A percentile compares a stretch with the other conserved stretches of the same genome.
Evolutionary conservation across 1,284 basidiomycete species (phyloP).

Genomic region (Moesziomyces sp.): DNA sequence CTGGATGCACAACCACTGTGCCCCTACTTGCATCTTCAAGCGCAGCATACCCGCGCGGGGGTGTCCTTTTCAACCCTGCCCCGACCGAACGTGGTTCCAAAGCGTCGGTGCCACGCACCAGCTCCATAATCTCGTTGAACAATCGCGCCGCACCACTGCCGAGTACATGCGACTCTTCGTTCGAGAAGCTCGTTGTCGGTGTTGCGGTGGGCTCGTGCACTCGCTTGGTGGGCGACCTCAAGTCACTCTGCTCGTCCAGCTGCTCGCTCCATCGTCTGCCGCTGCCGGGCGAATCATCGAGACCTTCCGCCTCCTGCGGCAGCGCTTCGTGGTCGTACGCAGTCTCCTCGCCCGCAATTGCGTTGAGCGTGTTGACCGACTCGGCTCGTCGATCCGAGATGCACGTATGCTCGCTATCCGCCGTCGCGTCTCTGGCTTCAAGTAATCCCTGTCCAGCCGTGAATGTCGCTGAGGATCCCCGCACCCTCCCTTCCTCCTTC

Average conservation of each 20-base stretch:
- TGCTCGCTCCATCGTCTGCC: constrained; percentile 2
- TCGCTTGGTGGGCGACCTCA: constrained; percentile 29
- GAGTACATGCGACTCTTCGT: constrained; percentile 6
- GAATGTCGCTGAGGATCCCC: background rate
- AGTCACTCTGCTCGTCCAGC: constrained; percentile 4
- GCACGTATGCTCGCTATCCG: constrained; percentile 20
- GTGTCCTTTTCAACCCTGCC: constrained; percentile 9
- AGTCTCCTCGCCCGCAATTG: too few relatives aligned
- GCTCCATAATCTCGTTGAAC: constrained; percentile 37
- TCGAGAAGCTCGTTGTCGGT: constrained; percentile 14
- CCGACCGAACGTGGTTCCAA: background rate
- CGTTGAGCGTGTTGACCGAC: background rate
- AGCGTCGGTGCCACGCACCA: constrained; percentile 15
- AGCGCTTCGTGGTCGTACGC: background rate
- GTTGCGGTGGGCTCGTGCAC: background rate
- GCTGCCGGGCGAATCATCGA: constrained; percentile 37
- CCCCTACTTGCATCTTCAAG: constrained; percentile 14
- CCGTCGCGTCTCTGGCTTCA: background rate
- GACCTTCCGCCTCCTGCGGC: background rate
- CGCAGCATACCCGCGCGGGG: constrained; percentile 14
- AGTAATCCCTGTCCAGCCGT: constrained; percentile 1
- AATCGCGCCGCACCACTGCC: constrained; percentile 19
- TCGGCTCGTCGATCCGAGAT: background rate
- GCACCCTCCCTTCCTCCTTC: background rate
- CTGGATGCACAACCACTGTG: constrained; percentile 17